Evolutionary conservation across 108 stramenopile genomes (phyloP), one percentile per base, ranked within the genome.

Genomic region (Cyclotella kingstonii): DNA sequence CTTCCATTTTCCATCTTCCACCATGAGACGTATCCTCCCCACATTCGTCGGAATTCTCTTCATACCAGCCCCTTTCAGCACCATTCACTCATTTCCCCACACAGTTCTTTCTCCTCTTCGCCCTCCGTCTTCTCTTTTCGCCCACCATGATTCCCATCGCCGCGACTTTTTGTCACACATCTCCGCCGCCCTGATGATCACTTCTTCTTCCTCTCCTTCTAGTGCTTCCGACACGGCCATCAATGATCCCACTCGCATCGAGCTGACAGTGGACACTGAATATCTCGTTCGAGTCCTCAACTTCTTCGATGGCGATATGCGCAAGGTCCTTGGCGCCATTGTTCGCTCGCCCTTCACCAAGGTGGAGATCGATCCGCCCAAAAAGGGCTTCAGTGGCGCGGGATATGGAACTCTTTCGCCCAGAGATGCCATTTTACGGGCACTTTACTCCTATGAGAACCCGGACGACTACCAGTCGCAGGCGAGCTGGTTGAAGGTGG

Each of bases 251-350:
- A 68, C 60, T 7, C 54, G 56, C 21, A 66, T 73, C 12, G 71
- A 73, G 42, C 46, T 73, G 0, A 48, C 14, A 6, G 71, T 73
- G 8, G 65, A 73, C 26, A 73, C 71, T 4, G 71, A 73, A 26
- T 73, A 73, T 36, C 40, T 73, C 34, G 51, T 73, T 10, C 23
- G 51, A 4, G 66, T 52, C n/a, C 56, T 73, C 22, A 65, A 73
- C n/a, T 73, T 60, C 47, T 73, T 73, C 48, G 57, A 73, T 22
- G 71, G 71, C 15, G 71, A 73, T 28, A 73, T 73, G 71, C 47
- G 71, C 1, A 66, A 73, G 51, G 71, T 60, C 12, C 47, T 73
- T 4, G 66, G 58, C 17, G 64, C 59, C 27, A 23, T 73, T 12
- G 43, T 73, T n/a, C 64, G 55, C 12, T 35, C 48, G 22, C 71